Evolutionary conservation across 371 early-diverging fungal genomes (phyloP).

Genomic region (Phascolomyces articulosus): DNA sequence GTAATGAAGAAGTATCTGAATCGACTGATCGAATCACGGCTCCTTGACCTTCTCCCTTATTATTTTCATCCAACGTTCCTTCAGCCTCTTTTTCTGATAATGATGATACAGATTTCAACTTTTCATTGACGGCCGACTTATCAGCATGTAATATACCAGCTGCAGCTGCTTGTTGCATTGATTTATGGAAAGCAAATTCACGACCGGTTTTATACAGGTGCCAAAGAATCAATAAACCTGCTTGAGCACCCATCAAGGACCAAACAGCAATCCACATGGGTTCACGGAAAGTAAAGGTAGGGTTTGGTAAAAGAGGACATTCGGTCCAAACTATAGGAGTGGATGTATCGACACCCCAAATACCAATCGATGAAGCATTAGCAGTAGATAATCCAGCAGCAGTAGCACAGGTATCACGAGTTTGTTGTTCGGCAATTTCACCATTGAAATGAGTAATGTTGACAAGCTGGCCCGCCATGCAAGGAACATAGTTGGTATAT

Average conservation of each 20-base stretch:
- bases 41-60: neutral
- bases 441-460: slow-evolving; percentile 57
- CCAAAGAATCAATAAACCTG: slow-evolving; percentile 47
- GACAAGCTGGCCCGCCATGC: slow-evolving; percentile 45
- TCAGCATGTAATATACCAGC: slow-evolving; percentile 31
- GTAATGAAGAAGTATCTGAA: slow-evolving; percentile 29
- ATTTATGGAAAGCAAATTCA: slow-evolving; percentile 45
- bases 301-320: slow-evolving; percentile 51
- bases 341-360: slow-evolving; percentile 33
- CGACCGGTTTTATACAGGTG: slow-evolving; percentile 43
- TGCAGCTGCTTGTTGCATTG: slow-evolving; percentile 34
- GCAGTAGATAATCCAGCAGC: neutral
- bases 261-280: slow-evolving; percentile 66
- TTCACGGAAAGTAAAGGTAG: slow-evolving; percentile 55
- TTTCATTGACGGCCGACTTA: slow-evolving; percentile 18
- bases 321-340: slow-evolving; percentile 45
- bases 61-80: neutral
- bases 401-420: slow-evolving; percentile 46
- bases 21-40: slow-evolving; percentile 3
- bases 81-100: too few relatives aligned
- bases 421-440: slow-evolving; percentile 45
- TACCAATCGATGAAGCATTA: slow-evolving; percentile 16
- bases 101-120: neutral
- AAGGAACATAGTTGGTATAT: slow-evolving; percentile 38
- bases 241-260: slow-evolving; percentile 39